A percentile compares a stretch with the other conserved stretches of the same genome.
Conservation (phyloP, 1,284 basidiomycete species). For the Agroathelia rolfsii region DNA sequence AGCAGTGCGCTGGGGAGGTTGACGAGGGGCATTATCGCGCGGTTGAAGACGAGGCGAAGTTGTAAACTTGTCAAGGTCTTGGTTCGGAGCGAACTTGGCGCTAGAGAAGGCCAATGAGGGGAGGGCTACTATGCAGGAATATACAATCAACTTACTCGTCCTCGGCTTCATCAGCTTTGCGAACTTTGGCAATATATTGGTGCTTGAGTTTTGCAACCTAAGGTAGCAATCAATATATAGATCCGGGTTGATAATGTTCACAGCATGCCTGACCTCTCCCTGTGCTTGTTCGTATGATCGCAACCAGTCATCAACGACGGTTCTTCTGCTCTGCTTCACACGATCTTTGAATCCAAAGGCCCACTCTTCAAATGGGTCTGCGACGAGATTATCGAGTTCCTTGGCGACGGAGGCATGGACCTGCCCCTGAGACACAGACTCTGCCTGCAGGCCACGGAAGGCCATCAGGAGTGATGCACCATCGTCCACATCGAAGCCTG, state of each 20-base stretch:
- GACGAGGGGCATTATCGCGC: constrained; percentile 36
- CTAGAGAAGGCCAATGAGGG: constrained; percentile 25
- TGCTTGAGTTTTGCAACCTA: constrained; percentile 62
- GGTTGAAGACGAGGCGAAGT: constrained; percentile 60
- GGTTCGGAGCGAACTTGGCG: constrained; percentile 75
- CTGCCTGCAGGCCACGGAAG: constrained; percentile 69
- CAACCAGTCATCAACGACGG: constrained; percentile 62
- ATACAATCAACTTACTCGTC: constrained; percentile 63
- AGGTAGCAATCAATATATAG: constrained; percentile 1
- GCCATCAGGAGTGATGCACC: constrained; percentile 70
- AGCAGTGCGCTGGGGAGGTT: constrained; percentile 47
- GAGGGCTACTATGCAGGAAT: constrained; percentile 5
- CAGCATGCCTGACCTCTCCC: constrained; percentile 35
- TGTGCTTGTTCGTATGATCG: constrained; percentile 57
- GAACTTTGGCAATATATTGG: constrained; percentile 67
- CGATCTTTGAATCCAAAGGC: constrained; percentile 58
- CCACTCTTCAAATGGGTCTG: constrained; percentile 69
- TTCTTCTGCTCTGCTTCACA: constrained; percentile 42
- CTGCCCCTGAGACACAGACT: constrained; percentile 56
- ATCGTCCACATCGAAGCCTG: constrained; percentile 67
- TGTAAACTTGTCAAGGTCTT: constrained; percentile 61
- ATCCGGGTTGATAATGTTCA: constrained; percentile 1
- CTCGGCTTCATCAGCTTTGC: constrained; percentile 79
- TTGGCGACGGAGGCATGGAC: constrained; percentile 56
- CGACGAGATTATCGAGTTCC: constrained; percentile 58